These are phyloP conservation scores for Musa schizocarpa DNA, from an alignment of 176 grass and related monocot genomes.

Conservation along the genomic window DNA sequence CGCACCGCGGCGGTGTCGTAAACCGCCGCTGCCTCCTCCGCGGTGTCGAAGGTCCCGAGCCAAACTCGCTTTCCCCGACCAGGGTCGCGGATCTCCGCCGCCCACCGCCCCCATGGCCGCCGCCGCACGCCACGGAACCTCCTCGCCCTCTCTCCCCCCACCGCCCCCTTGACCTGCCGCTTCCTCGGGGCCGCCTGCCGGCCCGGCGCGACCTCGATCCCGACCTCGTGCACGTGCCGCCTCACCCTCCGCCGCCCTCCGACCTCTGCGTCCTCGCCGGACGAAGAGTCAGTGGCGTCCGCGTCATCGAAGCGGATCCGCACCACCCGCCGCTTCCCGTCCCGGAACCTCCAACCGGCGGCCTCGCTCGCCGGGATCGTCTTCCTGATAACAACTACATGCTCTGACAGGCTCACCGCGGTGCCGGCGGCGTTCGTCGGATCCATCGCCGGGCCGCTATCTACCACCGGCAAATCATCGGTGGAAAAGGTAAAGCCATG, in stretches of 20 bases:
- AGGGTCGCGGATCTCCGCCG: slow-evolving; percentile 46
- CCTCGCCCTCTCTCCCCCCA: not conserved
- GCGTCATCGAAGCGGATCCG: slow-evolving; percentile 41
- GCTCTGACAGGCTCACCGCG: slow-evolving; percentile 5
- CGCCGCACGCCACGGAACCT: slow-evolving; percentile 36
- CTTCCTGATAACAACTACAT: not conserved
- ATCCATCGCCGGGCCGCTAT: slow-evolving; percentile 23
- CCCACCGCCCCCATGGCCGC: slow-evolving; percentile 36
- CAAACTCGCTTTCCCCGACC: slow-evolving; percentile 33
- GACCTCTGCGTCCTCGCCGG: slow-evolving; percentile 23
- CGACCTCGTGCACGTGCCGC: slow-evolving; percentile 29
- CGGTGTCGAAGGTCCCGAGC: slow-evolving; percentile 93
- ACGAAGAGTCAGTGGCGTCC: slow-evolving; percentile 52
- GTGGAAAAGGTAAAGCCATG: not conserved
- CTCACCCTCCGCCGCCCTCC: slow-evolving; percentile 6
- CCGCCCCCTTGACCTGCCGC: not conserved
- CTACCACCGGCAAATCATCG: not conserved
- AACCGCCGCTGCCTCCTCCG: slow-evolving; percentile 59
- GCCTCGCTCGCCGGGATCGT: not conserved
- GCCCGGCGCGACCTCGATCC: not conserved
- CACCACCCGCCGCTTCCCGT: slow-evolving; percentile 12
- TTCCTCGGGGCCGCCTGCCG: slow-evolving; percentile 18
- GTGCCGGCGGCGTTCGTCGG: not conserved
- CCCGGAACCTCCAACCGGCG: not conserved
- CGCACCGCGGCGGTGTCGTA: slow-evolving; percentile 54